Evolutionary conservation across 2,329 filamentous ascomycete genomes (phyloP).

Genomic region (Colletotrichum zoysiae): DNA sequence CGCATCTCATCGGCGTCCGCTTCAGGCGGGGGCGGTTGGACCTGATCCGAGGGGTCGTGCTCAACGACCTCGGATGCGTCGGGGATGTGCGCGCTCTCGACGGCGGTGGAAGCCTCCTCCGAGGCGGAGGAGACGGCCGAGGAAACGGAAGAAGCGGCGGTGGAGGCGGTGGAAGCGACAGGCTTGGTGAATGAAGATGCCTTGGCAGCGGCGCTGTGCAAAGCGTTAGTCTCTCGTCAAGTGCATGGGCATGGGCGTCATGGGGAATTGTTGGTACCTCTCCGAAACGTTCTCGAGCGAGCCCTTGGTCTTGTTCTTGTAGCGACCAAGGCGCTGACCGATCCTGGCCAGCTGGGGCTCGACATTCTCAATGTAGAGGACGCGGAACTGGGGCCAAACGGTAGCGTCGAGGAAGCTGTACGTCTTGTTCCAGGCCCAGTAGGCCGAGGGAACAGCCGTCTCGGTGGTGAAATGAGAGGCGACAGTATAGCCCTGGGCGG

Average conservation of each 20-base stretch:
- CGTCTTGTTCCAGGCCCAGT: slow-evolving; percentile 77
- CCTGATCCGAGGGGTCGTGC: slow-evolving; percentile 44
- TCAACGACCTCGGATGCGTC: slow-evolving; percentile 42
- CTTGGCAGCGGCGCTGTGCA: slow-evolving; percentile 44
- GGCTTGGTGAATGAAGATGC: slow-evolving; percentile 60
- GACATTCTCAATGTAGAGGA: slow-evolving; percentile 90
- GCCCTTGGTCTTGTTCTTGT: slow-evolving; percentile 65
- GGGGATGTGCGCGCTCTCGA: slow-evolving; percentile 37
- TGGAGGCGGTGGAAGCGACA: slow-evolving; percentile 46
- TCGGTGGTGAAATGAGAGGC: slow-evolving; percentile 76
- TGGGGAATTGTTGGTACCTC: slow-evolving; percentile 45
- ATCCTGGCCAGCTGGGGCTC: slow-evolving; percentile 96
- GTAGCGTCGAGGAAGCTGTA: slow-evolving; percentile 79
- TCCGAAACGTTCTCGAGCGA: slow-evolving; percentile 50
- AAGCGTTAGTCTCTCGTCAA: not conserved
- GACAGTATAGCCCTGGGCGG: slow-evolving; percentile 74
- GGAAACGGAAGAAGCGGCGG: slow-evolving; percentile 45
- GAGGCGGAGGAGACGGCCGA: slow-evolving; percentile 44
- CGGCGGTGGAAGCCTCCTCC: slow-evolving; percentile 43
- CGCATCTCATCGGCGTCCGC: slow-evolving; percentile 66
- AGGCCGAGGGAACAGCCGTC: slow-evolving; percentile 78
- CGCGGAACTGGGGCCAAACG: slow-evolving; percentile 84
- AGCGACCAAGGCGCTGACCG: slow-evolving; percentile 85
- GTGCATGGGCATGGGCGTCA: too few relatives aligned
- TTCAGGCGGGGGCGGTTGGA: slow-evolving; percentile 60